Evolutionary conservation across 345 rosid genomes (phyloP), one percentile per base, ranked within the genome.

Genomic region (Schrenkiella parvula): DNA sequence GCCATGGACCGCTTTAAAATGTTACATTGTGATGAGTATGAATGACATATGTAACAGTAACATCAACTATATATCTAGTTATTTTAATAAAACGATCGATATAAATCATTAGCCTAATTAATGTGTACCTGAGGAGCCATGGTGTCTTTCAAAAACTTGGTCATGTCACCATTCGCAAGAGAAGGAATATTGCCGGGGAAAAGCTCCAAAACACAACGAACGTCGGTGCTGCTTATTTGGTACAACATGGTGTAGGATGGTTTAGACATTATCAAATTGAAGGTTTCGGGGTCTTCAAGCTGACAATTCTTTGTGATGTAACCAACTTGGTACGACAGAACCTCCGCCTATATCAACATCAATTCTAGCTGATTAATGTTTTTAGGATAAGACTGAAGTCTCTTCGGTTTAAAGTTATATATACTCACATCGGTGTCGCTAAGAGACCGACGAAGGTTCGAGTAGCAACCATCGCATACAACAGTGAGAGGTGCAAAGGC

Each of bases 381-480:
- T 8, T 14, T 62, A 35, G 39, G 1, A 18, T 26, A 44, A 21
- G 0, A 47, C 39, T 28, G 28, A 13, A 39, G 29, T 37, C 4
- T 37, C 8, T 4, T 59, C 46, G 12, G n/a, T 25, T 25, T 25
- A 43, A 18, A 5, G 17, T 17, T 28, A 56, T 17, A 32, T 28
- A 56, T 17, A 32, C 77, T 48, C 28, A 84, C 86, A 72, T 71
- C 81, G 4, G 77, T 82, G 8, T 79, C 75, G 71, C 64, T 76
- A 34, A 85, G 74, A 66, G 83, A 71, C 46, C 82, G 81, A 2
- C 82, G 83, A 65, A 85, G 78, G 35, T 82, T 82, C 11, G 86
- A 82, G 55, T 80, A 85, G 76, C 84, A 80, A 47, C 88, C 86
- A 29, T 85, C 86, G 55, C 88, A 85, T 12, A 85, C 86, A 28